These are phyloP conservation scores for Lactarius indigo DNA, from an alignment of 768 basidiomycete species.

Conservation along the genomic window DNA sequence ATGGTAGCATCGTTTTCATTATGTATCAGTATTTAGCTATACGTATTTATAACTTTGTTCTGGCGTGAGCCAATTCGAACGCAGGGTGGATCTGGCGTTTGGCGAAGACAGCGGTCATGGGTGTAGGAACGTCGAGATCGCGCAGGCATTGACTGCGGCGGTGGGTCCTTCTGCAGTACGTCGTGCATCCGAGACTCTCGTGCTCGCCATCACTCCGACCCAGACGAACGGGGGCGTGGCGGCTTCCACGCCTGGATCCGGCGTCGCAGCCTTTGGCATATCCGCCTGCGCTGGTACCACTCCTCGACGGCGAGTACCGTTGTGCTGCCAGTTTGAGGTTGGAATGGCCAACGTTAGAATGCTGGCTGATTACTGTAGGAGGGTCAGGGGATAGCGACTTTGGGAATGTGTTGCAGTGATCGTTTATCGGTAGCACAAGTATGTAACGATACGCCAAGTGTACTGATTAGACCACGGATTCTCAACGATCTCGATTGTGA, in stretches of 20 bases:
- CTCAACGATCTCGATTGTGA: neutral
- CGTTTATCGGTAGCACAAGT: constrained; percentile 55
- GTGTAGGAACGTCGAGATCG: constrained; percentile 20
- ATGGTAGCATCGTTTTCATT: no score
- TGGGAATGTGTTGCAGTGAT: constrained; percentile 73
- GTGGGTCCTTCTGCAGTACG: constrained; percentile 11
- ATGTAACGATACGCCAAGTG: constrained; percentile 5
- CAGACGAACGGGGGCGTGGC: constrained; percentile 28
- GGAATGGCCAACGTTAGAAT: constrained; percentile 80
- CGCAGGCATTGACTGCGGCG: constrained; percentile 14
- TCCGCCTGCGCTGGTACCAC: constrained; percentile 52
- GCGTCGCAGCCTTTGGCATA: constrained; percentile 34
- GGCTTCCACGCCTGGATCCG: constrained; percentile 10
- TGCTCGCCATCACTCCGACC: constrained; percentile 53
- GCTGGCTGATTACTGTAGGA: constrained; percentile 62
- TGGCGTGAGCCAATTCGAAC: no score
- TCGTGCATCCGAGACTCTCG: constrained; percentile 45
- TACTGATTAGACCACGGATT: no score
- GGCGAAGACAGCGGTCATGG: no score
- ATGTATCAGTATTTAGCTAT: no score
- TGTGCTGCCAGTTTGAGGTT: constrained; percentile 69
- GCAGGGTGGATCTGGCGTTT: no score
- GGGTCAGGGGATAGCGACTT: constrained; percentile 63
- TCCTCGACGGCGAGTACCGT: constrained; percentile 88
- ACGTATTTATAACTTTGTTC: no score